Base-by-base conservation (phyloP, 2,329 filamentous ascomycete species). In the Westerdykella aurantiaca region DNA sequence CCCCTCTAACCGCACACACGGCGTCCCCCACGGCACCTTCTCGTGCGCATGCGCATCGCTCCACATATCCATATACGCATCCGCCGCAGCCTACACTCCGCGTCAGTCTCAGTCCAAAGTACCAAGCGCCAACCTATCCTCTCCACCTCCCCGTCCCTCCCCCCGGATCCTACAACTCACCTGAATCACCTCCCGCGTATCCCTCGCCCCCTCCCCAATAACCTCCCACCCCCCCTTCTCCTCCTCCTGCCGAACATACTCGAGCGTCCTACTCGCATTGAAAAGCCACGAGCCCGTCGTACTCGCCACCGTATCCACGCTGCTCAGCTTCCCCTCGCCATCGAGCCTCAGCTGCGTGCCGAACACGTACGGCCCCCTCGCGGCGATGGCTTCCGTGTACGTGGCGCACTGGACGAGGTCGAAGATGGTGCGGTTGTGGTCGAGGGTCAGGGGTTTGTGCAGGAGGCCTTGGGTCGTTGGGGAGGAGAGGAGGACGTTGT, bases 1-100 rank as follows among this genome's bases (percentile, higher is more conserved):
- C 0, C 52, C 55, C 31, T 57, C 55, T 10, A 56, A 42, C 34
- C 53, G 29, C 34, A 42, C 41, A 33, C 55, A 56, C 10, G 53
- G 55, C 31, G 55, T 57, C 2, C 55, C 55, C 55, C 53, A 57
- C 7, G 55, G 55, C 14, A 57, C 46, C 16, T 22, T 39, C 34
- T 48, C 40, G 22, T 50, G 35, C 25, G 55, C 53, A 16, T 45
- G 43, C 4, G 52, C 45, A 33, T 47, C 43, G 12, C 38, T 46
- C 55, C 55, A 57, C 52, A 57, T 40, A 29, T 31, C 38, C 14
- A n/a, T 3, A 14, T 38, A 21, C 37, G 22, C 18, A 11, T 57
- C 54, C 12, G 51, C 54, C 11, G 52, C 54, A 10, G 52, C 49
- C 37, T 52, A 39, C 16, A 21, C 18, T 21, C 18, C 18, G 18